Base-by-base conservation (phyloP, 306 rosid genomes). In the Inga oerstediana region DNA sequence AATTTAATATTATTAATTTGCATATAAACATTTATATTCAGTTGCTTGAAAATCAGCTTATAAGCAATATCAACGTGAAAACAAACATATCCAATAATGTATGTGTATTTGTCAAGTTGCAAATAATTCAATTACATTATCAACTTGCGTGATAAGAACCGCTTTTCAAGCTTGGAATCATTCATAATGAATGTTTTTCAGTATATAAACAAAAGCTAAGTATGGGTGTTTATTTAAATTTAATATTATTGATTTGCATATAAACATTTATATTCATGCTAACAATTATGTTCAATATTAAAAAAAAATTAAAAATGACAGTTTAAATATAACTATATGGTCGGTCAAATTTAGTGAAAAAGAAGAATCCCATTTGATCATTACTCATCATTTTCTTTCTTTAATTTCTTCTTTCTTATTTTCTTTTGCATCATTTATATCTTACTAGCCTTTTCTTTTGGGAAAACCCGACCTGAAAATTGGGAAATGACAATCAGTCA, bases 21-120 rank as follows among this genome's bases (percentile, higher is more conserved):
- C 17, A 35, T 7, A 37, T 9, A 17, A 35, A 17, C 4, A 37
- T 35, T 32, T 32, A 19, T 8, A 7, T 68, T 68, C 14, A 8
- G 1, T 27, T 27, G 30, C 30, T 27, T 27, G 30, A 27, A 27
- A 27, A 27, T 0, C 30, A 27, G 30, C 30, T 27, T 27, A 27
- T 27, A 27, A 27, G 1, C 30, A 27, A 27, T 27, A 27, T 27
- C 30, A 27, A 27, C 30, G 1, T 1, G 1, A 27, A 27, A 27
- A 27, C 30, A 27, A 27, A 27, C 1, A 1, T 27, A 27, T 1
- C 30, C 1, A 43, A 71, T 69, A 69, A 39, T 71, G 54, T 44
- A 3, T 41, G 14, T 69, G 17, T 10, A 70, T 70, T 70, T 44
- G 32, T 71, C 75, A 71, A 71, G 75, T 71, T 15, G 75, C 75